phyloP scores from a whole-genome alignment of 768 basidiomycete species.

The Floccularia luteovirens region DNA sequence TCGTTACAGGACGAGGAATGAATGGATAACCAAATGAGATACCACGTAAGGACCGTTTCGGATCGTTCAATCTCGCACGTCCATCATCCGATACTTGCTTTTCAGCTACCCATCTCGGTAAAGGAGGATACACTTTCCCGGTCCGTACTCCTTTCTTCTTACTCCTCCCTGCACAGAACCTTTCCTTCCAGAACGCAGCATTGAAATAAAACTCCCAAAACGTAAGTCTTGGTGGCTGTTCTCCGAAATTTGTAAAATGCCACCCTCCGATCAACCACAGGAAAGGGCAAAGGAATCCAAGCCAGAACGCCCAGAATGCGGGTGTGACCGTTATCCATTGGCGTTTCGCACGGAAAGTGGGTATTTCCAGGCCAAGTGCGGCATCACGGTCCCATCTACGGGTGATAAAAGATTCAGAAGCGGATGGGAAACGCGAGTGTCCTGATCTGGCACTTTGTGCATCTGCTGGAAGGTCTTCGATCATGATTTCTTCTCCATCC shows the following conservation, averaged over 20 bases:
- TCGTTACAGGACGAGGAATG: conserved; percentile 37
- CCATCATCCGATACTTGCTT: conserved; percentile 35
- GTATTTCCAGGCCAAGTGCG: conserved; percentile 23
- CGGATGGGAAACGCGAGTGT: conserved; percentile 14
- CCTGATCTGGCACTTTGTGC: conserved; percentile 5
- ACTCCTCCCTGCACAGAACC: conserved; percentile 18
- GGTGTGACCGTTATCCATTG: conserved; percentile 27
- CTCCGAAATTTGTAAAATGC: conserved; percentile 46
- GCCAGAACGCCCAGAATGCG: conserved; percentile 62
- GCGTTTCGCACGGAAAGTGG: conserved; percentile 25
- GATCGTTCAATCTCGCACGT: conserved; percentile 32
- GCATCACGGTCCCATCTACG: conserved; percentile 42
- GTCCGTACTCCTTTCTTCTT: conserved; percentile 10
- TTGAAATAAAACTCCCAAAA: conserved; percentile 41
- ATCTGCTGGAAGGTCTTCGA: not conserved
- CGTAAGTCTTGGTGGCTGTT: conserved; percentile 33
- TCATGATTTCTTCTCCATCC: not conserved
- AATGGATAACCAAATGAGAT: conserved; percentile 56
- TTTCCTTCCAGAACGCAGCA: conserved; percentile 27
- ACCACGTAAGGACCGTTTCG: conserved; percentile 34
- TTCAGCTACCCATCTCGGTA: conserved; percentile 37
- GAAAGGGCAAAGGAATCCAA: conserved; percentile 66
- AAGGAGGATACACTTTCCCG: conserved; percentile 20
- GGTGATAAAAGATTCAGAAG: conserved; percentile 44
- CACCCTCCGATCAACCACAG: conserved; percentile 77